Base-by-base conservation (phyloP, 257 asterid genomes). In the Solanum gandarillasii region DNA sequence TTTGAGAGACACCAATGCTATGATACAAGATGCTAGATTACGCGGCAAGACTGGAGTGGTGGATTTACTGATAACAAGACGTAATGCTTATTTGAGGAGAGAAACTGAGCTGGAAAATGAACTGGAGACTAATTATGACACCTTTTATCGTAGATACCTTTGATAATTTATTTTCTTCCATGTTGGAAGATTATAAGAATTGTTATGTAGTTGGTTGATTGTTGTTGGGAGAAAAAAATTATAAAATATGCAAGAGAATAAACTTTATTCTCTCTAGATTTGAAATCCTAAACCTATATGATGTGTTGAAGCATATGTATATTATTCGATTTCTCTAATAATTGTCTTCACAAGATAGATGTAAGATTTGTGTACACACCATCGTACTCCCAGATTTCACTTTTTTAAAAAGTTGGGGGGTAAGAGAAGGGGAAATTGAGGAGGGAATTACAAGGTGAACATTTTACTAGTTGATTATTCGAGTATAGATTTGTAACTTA, bases 371-470 rank as follows among this genome's bases (percentile, higher is more conserved):
- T 46, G 20, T 46, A 46, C 20, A 48, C 60, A 48, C 8, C 2
- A 48, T 48, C 3, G 8, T 48, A 14, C 21, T 48, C 8, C 9
- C 0, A 48, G 3, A 48, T 48, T 48, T 0, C 8, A 48, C 60
- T 14, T 48, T 14, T 2, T 14, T 0, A 0, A 48, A 12, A 16
- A 5, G 9, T 52, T 16, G 0, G 60, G 3, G 3, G 3, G 21
- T 52, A 16, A 5, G 23, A 5, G 60, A 16, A 52, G 9, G 60
- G 23, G 1, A 52, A 52, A 52, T 16, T 14, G 23, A 52, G 21
- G 60, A 48, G 60, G 60, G 3, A 46, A 46, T 46, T 46, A 46
- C 3, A 46, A 46, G 58, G 20, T 46, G 58, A 46, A 46, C 20
- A 46, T 46, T 46, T 46, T 13, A 1, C 7, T 46, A 46, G 4